Percentiles rank a stretch among this genome's conserved stretches.
phyloP scores from a whole-genome alignment of 805 yeast species.

The Starmera dryadoides region DNA sequence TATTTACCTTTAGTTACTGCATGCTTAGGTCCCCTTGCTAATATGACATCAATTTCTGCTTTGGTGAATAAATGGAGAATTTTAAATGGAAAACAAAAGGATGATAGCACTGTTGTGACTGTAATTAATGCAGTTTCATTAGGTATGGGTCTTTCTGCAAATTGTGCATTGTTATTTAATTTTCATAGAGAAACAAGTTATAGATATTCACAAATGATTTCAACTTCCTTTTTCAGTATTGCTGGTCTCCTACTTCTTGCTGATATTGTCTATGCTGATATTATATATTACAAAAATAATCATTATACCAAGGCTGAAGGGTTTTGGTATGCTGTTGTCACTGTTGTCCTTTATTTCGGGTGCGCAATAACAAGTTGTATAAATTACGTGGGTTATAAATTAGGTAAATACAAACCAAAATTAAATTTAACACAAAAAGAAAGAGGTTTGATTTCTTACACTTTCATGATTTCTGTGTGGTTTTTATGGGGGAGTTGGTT shows the following conservation, averaged over 20 bases:
- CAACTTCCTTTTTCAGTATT: slow-evolving; percentile 56
- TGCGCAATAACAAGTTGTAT: slow-evolving; percentile 46
- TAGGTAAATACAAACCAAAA: slow-evolving; percentile 57
- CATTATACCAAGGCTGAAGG: slow-evolving; percentile 42
- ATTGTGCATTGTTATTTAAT: slow-evolving; percentile 61
- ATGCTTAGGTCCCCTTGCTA: slow-evolving; percentile 73
- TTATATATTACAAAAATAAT: slow-evolving; percentile 14
- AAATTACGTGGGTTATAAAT: slow-evolving; percentile 56
- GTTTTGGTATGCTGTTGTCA: slow-evolving; percentile 71
- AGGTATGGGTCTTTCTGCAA: slow-evolving; percentile 59
- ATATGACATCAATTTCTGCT: slow-evolving; percentile 66
- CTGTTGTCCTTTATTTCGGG: slow-evolving; percentile 51
- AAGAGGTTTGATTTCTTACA: slow-evolving; percentile 66
- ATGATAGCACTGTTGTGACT: slow-evolving; percentile 36
- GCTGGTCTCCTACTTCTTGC: slow-evolving; percentile 44
- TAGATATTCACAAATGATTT: slow-evolving; percentile 50
- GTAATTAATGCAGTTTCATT: slow-evolving; percentile 58
- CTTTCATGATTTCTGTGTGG: slow-evolving; percentile 62
- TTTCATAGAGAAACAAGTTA: slow-evolving; percentile 55
- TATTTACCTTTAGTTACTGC: slow-evolving; percentile 73
- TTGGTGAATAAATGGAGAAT: slow-evolving; percentile 63
- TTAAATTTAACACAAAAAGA: slow-evolving; percentile 65
- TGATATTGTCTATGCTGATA: slow-evolving; percentile 22
- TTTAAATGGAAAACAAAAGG: slow-evolving; percentile 17
- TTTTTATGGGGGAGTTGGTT: slow-evolving; percentile 62